Evolutionary conservation across 768 basidiomycete species (phyloP), one percentile per base, ranked within the genome.

Genomic region (Tylopilus rubrobrunneus): DNA sequence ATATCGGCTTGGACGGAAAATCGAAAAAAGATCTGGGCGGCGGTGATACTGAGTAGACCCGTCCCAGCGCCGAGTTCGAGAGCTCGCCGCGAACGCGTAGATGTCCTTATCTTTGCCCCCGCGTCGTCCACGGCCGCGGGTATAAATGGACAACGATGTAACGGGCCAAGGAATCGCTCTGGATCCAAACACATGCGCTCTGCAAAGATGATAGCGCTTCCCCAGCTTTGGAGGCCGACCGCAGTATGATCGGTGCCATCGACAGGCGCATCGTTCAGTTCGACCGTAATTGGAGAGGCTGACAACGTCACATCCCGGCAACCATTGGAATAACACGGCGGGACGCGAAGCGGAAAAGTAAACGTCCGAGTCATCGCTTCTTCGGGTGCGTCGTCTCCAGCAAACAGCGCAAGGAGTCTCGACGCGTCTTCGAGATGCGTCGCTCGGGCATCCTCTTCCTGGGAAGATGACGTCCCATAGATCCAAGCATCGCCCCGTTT

Each of bases 51-150:
- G 57, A 92, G 76, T 51, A 92, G 72, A 5, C 91, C 91, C 0
- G 91, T 93, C 4, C 91, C 91, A 0, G 89, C 87, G 6, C 91
- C 90, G n/a, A 94, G 78, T 67, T 94, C 89, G 41, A 93, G 76
- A 12, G 92, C 62, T 3, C 81, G 72, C 2, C 80, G 53, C 29
- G 10, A 44, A 12, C 27, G 9, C 7, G 19, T 10, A 12, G 15
- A 19, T 23, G 36, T 43, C 17, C n/a, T 25, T 12, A 33, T 8
- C 28, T n/a, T 21, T 14, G 28, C 31, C 17, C 36, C 36, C 10
- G 31, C 6, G 36, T 7, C 5, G 8, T 2, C 11, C 27, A 17
- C 15, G 25, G 37, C 5, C 2, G 25, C 5, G 19, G 31, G 29
- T 4, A 4, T 23, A 15, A 44, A 14, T 2, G 42, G 15, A 15